Evolutionary conservation across 179 eudicot species (phyloP).

Genomic region (Beta lomatogona): DNA sequence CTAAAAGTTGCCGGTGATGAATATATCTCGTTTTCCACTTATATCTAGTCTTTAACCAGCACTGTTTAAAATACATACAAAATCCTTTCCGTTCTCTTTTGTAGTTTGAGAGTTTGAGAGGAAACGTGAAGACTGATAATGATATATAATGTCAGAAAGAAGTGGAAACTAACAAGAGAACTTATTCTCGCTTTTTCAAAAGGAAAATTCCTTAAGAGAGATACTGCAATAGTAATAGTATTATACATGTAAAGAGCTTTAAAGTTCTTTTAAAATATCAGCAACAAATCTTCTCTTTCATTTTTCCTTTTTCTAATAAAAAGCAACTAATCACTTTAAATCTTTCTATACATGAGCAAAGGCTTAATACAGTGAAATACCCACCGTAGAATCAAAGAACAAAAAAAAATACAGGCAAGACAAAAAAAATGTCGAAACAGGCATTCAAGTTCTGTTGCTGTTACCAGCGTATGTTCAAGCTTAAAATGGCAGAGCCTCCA

Average conservation of each 20-base stretch:
- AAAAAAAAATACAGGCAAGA: slow-evolving; percentile 5
- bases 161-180: slow-evolving; percentile 6
- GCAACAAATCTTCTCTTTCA: background rate
- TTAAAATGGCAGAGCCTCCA: slow-evolving; percentile 43
- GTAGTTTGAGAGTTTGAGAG: background rate
- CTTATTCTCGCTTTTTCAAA: slow-evolving; percentile 31
- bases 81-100: background rate
- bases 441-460: slow-evolving; percentile 52
- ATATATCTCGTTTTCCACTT: too few relatives aligned
- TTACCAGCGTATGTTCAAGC: slow-evolving; percentile 47
- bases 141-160: background rate
- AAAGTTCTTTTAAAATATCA: background rate
- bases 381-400: slow-evolving; percentile 17
- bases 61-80: background rate
- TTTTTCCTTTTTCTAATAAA: background rate
- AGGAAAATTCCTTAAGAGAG: slow-evolving; percentile 24
- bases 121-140: background rate
- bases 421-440: slow-evolving; percentile 39
- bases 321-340: background rate
- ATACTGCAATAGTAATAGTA: background rate
- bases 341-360: background rate
- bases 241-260: background rate
- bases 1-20: background rate
- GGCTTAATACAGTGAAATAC: background rate
- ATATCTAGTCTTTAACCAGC: too few relatives aligned